Percentiles rank a stretch among this genome's conserved stretches.
Evolutionary conservation across 495 filamentous ascomycete species (phyloP).

Genomic region (Podospora pseudopauciseta): DNA sequence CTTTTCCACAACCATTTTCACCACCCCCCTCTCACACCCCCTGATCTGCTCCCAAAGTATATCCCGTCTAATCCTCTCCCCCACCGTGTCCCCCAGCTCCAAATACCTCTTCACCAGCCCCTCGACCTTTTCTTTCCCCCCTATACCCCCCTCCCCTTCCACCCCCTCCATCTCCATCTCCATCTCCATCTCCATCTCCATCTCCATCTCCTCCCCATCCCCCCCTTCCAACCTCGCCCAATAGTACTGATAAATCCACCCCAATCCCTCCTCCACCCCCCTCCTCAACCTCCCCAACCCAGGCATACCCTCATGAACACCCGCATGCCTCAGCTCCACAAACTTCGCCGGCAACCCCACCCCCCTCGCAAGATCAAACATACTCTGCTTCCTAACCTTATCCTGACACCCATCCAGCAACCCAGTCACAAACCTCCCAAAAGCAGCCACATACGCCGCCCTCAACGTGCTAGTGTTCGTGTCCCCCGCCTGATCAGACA

Average conservation of each 20-base stretch:
- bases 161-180: constrained; percentile 28
- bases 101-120: constrained; percentile 15
- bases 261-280: constrained; percentile 62
- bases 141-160: constrained; percentile 20
- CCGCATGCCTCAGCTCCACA: constrained; percentile 86
- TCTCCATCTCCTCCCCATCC: constrained; percentile 8
- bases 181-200: not conserved
- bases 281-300: constrained; percentile 64
- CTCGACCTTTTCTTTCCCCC: constrained; percentile 10
- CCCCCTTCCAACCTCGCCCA: constrained; percentile 46
- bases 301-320: constrained; percentile 83
- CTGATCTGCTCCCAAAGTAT: constrained; percentile 7
- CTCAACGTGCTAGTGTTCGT: constrained; percentile 25
- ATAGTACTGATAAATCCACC: constrained; percentile 86
- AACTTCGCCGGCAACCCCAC: constrained; percentile 77
- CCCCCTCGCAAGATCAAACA: constrained; percentile 75
- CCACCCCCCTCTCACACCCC: constrained; percentile 25
- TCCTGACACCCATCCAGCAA: constrained; percentile 73
- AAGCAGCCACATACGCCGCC: constrained; percentile 47
- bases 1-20: constrained; percentile 19
- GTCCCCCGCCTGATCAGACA: constrained; percentile 49
- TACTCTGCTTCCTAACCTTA: constrained; percentile 65
- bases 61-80: constrained; percentile 22
- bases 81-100: constrained; percentile 7
- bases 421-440: constrained; percentile 76